Base-by-base conservation (phyloP, 495 filamentous ascomycete genomes). In the Trichoderma reesei region DNA sequence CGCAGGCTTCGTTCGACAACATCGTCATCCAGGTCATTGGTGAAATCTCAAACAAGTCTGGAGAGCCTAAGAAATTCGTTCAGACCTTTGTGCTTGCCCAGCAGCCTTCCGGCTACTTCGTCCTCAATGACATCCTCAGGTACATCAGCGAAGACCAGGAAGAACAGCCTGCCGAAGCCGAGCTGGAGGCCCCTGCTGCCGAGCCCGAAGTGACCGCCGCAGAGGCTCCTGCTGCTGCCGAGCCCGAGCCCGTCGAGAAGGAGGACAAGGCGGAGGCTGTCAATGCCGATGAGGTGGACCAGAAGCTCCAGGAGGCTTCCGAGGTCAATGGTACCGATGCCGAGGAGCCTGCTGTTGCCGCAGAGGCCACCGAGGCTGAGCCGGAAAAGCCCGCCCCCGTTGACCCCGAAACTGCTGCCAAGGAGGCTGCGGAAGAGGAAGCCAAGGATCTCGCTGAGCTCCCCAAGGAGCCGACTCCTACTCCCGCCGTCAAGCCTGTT, bases 61-160 rank as follows among this genome's bases (percentile, higher is more conserved):
- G 86, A 65, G 90, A 91, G 26, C 90, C 91, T 66, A 91, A 89
- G 80, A 96, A 96, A 74, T 98, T 98, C 69, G 86, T 90, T 13
- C 94, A 98, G 81, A 97, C 94, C n/a, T 98, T 98, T 68, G 91
- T 98, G 61, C 86, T 98, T 63, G 95, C 94, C 10, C 86, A 93
- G 74, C 94, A 98, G 78, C 90, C 90, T 36, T 96, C 93, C 54
- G 94, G 94, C 61, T 98, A 98, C 79, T 98, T 96, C 68, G 94
- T 98, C 3, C 84, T 98, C 65, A 98, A 98, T 72, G 94, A 98
- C 66, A 96, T 98, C 73, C 91, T 98, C 78, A 83, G 94, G 54
- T 98, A 92, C 76, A 84, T 98, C 65, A 83, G 86, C 42, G 93
- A 96, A 64, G 90, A 94, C 65, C 80, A 81, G 63, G 85, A 88